phyloP scores from a whole-genome alignment of 1,139 yeast species.

The Suhomyces yuchorum region DNA sequence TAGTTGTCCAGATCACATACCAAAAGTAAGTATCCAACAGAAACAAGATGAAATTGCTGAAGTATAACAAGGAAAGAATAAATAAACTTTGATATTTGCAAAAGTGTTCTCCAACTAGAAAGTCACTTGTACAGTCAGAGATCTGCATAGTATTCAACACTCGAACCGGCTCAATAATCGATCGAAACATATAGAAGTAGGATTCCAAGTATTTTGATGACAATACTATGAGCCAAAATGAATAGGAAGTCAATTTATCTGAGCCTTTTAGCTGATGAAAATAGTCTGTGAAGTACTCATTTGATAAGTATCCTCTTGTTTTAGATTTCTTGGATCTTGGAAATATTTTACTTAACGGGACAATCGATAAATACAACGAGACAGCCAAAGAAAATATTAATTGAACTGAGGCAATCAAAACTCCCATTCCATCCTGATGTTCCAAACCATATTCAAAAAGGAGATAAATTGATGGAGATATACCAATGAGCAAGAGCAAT shows the following conservation, averaged over 20 bases:
- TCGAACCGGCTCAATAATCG: conserved; percentile 76
- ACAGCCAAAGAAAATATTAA: conserved; percentile 45
- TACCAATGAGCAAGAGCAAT: conserved; percentile 48
- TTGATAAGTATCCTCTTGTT: conserved; percentile 35
- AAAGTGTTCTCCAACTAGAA: conserved; percentile 46
- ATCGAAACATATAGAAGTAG: conserved; percentile 53
- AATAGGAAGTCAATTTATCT: conserved; percentile 40
- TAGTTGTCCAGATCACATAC: conserved; percentile 81
- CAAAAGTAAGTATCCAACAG: conserved; percentile 86
- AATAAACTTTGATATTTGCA: conserved; percentile 65
- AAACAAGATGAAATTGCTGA: conserved; percentile 73
- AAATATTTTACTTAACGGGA: conserved; percentile 51
- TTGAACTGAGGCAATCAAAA: conserved; percentile 48
- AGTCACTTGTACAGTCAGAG: conserved; percentile 65
- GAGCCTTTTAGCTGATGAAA: conserved; percentile 31
- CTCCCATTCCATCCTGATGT: conserved; percentile 29
- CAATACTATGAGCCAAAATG: conserved; percentile 42
- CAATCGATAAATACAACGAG: conserved; percentile 46
- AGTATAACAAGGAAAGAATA: conserved; percentile 53
- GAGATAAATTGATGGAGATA: conserved; percentile 57
- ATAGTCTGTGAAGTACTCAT: conserved; percentile 18
- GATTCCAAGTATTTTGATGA: conserved; percentile 47
- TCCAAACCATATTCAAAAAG: conserved; percentile 31
- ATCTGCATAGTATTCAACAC: conserved; percentile 62
- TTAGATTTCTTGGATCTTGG: conserved; percentile 23